Evolutionary conservation across 2,329 filamentous ascomycete species (phyloP).

Genomic region (Zasmidium citrigriseum): DNA sequence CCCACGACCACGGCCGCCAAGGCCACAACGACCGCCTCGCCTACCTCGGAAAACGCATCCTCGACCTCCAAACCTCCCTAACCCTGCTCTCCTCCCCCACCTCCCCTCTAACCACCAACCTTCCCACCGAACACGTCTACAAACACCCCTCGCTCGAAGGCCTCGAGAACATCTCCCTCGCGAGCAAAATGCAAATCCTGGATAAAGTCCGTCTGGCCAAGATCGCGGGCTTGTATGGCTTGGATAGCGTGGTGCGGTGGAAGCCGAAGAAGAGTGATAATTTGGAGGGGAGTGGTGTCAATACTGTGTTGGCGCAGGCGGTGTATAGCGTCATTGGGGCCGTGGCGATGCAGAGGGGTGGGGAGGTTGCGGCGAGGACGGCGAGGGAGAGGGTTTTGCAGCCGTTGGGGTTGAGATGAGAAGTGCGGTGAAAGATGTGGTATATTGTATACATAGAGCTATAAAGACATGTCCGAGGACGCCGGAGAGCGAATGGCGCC

Average conservation of each 20-base stretch:
- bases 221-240: constrained; percentile 69
- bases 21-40: constrained; percentile 93
- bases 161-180: constrained; percentile 69
- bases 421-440: neutral
- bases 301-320: constrained; percentile 73
- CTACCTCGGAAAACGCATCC: constrained; percentile 71
- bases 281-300: constrained; percentile 70
- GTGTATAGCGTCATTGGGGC: constrained; percentile 87
- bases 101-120: constrained; percentile 11
- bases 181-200: constrained; percentile 63
- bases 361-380: constrained; percentile 71
- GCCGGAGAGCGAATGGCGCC: too few relatives aligned
- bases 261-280: constrained; percentile 75
- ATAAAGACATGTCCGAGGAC: too few relatives aligned
- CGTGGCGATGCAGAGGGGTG: constrained; percentile 83
- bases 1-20: constrained; percentile 90
- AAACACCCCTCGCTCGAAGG: constrained; percentile 69
- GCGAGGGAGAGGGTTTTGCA: constrained; percentile 74
- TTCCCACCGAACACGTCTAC: constrained; percentile 47
- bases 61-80: constrained; percentile 66
- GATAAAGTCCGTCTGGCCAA: constrained; percentile 65
- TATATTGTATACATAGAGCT: constrained; percentile 3
- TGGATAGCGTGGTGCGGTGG: constrained; percentile 81
- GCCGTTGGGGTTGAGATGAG: constrained; percentile 58
- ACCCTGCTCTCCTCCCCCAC: constrained; percentile 55